Base-by-base conservation (phyloP, 2,329 filamentous ascomycete genomes). In the Microsporum audouinii region DNA sequence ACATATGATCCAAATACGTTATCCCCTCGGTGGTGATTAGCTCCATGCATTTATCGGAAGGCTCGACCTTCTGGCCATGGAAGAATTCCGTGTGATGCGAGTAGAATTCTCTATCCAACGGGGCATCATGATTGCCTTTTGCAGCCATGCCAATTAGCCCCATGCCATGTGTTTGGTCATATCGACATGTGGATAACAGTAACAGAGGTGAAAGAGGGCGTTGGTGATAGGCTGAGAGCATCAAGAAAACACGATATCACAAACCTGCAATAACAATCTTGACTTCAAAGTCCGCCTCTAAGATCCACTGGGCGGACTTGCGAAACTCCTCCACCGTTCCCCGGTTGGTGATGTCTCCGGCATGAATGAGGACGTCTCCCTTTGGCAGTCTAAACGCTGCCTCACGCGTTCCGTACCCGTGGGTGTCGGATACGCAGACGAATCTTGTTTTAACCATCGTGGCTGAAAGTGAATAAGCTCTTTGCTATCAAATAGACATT, bases 351-450 rank as follows among this genome's bases (percentile, higher is more conserved):
- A 84, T 69, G 63, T 84, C 82, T 5, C 82, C 82, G 2, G 82
- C 82, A 66, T 84, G 82, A 49, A 84, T 81, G 43, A 85, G 71
- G 12, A 84, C 75, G 68, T 84, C 82, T 55, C 82, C 82, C 10
- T 74, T 71, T 3, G 82, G 81, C 10, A 84, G 72, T 63, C 77
- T 80, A 65, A 76, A 79, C n/a, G 71, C 73, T 55, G 73, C 77
- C 63, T 78, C 72, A 10, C 70, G 70, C 12, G 81, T 80, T 3
- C 76, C 75, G 60, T 79, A 77, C 61, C 78, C 79, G 67, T 84
- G 80, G 17, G 82, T 84, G 68, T 84, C 82, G 2, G 82, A 84
- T 61, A 84, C 75, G 70, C 81, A 83, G 34, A 84, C 79, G 51
- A 84, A 77, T 62, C 81, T 78, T 53, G 80, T 79, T 62, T 66